phyloP scores from a whole-genome alignment of 805 yeast genomes.

The Pichia nakasei region DNA sequence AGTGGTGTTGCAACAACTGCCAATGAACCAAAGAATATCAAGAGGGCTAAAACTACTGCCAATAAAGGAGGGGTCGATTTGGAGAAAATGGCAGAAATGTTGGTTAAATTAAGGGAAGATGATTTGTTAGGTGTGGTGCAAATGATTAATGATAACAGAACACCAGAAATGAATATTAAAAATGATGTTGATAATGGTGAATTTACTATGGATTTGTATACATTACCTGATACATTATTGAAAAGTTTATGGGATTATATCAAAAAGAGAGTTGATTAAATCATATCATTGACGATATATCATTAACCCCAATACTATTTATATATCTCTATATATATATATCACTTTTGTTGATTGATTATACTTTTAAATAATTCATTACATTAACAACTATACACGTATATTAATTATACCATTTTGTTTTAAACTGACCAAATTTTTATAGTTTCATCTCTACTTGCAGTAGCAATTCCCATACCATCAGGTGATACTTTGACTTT shows the following conservation, averaged over 20 bases:
- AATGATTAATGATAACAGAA: constrained; percentile 93
- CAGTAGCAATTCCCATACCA: constrained; percentile 69
- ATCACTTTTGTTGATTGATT: too few relatives aligned
- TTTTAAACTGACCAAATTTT: constrained; percentile 45
- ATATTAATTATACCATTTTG: too few relatives aligned
- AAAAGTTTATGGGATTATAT: constrained; percentile 94
- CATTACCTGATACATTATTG: constrained; percentile 83
- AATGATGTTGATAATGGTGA: constrained; percentile 96
- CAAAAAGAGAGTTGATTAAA: constrained; percentile 45
- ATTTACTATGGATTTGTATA: constrained; percentile 90
- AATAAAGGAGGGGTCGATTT: constrained; percentile 74
- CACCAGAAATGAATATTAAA: constrained; percentile 90
- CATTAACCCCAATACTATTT: too few relatives aligned
- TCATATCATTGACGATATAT: background rate
- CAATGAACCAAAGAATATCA: constrained; percentile 32
- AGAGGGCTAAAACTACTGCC: constrained; percentile 48
- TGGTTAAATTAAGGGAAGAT: constrained; percentile 83
- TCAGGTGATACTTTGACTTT: constrained; percentile 61
- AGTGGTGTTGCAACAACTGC: constrained; percentile 9
- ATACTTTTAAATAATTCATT: too few relatives aligned
- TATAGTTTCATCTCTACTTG: constrained; percentile 72
- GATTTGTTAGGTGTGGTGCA: constrained; percentile 92
- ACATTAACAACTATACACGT: too few relatives aligned
- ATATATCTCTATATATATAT: background rate
- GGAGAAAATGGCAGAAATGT: constrained; percentile 82